Percentiles rank a stretch among this genome's conserved stretches.
Evolutionary conservation across 306 rosid genomes (phyloP).

Genomic region (Vigna angularis): DNA sequence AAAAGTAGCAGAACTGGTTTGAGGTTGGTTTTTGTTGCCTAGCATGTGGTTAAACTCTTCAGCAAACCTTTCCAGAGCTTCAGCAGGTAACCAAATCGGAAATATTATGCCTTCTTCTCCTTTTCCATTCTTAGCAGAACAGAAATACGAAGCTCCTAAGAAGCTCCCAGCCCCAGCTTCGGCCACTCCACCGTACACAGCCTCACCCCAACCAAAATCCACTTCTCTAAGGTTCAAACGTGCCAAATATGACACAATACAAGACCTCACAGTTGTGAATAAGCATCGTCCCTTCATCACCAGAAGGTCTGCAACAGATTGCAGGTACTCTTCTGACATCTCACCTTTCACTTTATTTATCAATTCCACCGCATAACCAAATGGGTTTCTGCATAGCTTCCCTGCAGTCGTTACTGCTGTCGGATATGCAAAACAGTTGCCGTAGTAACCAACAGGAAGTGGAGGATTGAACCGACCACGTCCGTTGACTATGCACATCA

Average conservation of each 20-base stretch:
- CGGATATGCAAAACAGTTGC: background rate
- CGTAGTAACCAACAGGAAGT: constrained; percentile 34
- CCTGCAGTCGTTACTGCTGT: background rate
- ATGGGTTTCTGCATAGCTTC: background rate
- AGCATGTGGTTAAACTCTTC: too few species aligned
- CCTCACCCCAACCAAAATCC: constrained; percentile 66
- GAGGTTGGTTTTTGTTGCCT: too few species aligned
- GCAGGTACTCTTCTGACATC: constrained; percentile 41
- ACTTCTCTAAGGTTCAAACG: constrained; percentile 1
- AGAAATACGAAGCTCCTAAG: constrained; percentile 3
- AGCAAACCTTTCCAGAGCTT: constrained; percentile 56
- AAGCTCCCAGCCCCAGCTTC: background rate
- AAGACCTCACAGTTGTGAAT: background rate
- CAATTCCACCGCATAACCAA: constrained; percentile 32
- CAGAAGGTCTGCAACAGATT: constrained; percentile 51
- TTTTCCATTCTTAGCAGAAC: background rate
- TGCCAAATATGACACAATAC: constrained; percentile 38
- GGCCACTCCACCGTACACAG: constrained; percentile 47
- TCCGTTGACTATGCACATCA: background rate
- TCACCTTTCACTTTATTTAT: constrained; percentile 29
- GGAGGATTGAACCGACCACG: constrained; percentile 26
- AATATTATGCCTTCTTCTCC: constrained; percentile 56
- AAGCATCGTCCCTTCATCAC: constrained; percentile 37
- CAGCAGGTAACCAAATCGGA: constrained; percentile 47
- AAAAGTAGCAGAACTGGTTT: too few species aligned